These are phyloP conservation scores for Kuraishia borneana DNA, from an alignment of 805 yeast species.

Conservation along the genomic window DNA sequence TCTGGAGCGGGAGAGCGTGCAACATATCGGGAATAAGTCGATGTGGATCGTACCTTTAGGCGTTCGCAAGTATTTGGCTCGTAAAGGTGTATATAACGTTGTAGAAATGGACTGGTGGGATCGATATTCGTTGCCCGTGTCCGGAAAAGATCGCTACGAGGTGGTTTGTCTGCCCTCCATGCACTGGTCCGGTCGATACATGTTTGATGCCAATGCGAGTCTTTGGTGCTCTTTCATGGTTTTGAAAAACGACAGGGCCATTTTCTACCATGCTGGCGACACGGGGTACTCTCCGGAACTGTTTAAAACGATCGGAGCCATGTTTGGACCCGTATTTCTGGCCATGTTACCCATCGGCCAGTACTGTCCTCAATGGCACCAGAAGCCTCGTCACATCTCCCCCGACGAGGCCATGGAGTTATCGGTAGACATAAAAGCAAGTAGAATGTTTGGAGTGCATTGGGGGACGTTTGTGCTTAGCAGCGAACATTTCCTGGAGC, in stretches of 20 bases:
- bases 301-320: constrained; percentile 52
- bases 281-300: constrained; percentile 79
- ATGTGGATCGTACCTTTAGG: constrained; percentile 89
- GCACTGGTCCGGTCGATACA: constrained; percentile 92
- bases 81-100: constrained; percentile 47
- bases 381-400: constrained; percentile 75
- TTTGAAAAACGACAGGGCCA: constrained; percentile 52
- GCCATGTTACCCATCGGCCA: constrained; percentile 91
- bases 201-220: constrained; percentile 71
- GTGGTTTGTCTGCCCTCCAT: constrained; percentile 86
- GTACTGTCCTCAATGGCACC: constrained; percentile 92
- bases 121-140: constrained; percentile 26
- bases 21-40: constrained; percentile 43
- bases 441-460: constrained; percentile 75
- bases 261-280: constrained; percentile 89
- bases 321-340: constrained; percentile 52
- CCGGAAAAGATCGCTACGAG: constrained; percentile 42
- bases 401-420: constrained; percentile 71
- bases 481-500: constrained; percentile 82
- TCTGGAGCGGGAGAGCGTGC: constrained; percentile 54
- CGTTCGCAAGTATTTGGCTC: constrained; percentile 43
- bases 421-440: constrained; percentile 48
- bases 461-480: constrained; percentile 94
- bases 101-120: constrained; percentile 96
- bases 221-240: constrained; percentile 86